These are phyloP conservation scores for Sphagnurus paluster DNA, from an alignment of 1,284 basidiomycete species.

Conservation along the genomic window DNA sequence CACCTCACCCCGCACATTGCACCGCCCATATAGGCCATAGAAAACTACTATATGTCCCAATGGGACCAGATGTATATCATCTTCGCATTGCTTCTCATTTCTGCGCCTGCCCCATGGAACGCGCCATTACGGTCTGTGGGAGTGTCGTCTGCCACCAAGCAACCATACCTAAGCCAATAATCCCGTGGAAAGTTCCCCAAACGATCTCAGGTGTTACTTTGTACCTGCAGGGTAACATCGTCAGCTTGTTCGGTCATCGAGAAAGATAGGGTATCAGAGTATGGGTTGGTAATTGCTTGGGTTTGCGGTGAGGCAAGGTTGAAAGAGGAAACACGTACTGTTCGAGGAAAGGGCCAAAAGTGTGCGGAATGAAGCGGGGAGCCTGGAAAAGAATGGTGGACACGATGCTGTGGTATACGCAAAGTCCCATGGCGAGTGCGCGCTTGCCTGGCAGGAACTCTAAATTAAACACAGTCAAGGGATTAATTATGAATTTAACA, in stretches of 20 bases:
- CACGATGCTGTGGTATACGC: slow-evolving; percentile 73
- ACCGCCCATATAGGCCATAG: too few relatives aligned
- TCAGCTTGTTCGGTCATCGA: too few relatives aligned
- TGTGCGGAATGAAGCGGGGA: slow-evolving; percentile 75
- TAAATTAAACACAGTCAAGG: slow-evolving; percentile 20
- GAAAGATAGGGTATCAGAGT: too few relatives aligned
- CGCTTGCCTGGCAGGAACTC: slow-evolving; percentile 86
- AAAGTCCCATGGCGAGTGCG: slow-evolving; percentile 73
- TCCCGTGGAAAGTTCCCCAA: slow-evolving; percentile 71
- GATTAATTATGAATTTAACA: not conserved
- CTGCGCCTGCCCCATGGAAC: slow-evolving; percentile 27
- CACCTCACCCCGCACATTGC: too few relatives aligned
- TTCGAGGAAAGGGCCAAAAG: slow-evolving; percentile 64
- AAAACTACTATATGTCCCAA: too few relatives aligned
- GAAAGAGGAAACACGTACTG: slow-evolving; percentile 41
- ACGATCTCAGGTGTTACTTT: slow-evolving; percentile 64
- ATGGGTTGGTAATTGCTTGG: too few relatives aligned
- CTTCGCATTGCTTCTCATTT: not conserved
- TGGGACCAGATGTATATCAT: too few relatives aligned
- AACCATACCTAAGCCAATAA: slow-evolving; percentile 65
- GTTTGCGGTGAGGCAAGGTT: not conserved
- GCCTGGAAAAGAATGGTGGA: slow-evolving; percentile 76
- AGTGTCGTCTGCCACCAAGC: slow-evolving; percentile 77
- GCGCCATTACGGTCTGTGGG: slow-evolving; percentile 47
- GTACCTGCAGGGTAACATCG: slow-evolving; percentile 35